Percentiles rank a stretch among this genome's conserved stretches.
These are phyloP conservation scores for Orbilia oligospora DNA, from an alignment of 2,329 filamentous ascomycete species.

Conservation along the genomic window DNA sequence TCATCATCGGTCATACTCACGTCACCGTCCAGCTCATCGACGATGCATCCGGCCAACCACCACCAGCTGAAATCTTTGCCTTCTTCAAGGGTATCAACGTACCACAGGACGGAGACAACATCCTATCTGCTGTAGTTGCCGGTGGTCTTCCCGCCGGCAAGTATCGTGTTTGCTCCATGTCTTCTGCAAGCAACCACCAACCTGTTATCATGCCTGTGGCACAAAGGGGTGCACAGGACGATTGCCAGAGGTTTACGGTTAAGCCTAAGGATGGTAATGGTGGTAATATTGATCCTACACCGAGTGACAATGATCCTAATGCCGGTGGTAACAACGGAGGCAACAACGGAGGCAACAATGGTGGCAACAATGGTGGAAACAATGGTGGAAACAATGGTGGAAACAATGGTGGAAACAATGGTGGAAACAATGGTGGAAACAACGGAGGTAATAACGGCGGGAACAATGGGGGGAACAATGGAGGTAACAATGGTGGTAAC, in stretches of 20 bases:
- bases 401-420: constrained; percentile 63
- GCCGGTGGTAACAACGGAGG: constrained; percentile 48
- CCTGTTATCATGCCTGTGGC: constrained; percentile 77
- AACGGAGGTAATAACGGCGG: constrained; percentile 63
- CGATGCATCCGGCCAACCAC: constrained; percentile 61
- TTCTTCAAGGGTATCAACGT: constrained; percentile 80
- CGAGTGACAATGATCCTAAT: constrained; percentile 53
- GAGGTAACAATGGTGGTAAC: constrained; percentile 56
- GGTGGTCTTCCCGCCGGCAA: constrained; percentile 75
- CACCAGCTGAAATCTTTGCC: constrained; percentile 72
- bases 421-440: constrained; percentile 44
- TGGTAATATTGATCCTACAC: background rate
- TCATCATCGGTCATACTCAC: constrained; percentile 75
- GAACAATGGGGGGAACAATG: constrained; percentile 47
- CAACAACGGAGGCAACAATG: constrained; percentile 31
- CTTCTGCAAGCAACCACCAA: constrained; percentile 76
- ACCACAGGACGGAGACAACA: constrained; percentile 72
- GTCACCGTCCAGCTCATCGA: constrained; percentile 73
- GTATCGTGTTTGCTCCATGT: constrained; percentile 78
- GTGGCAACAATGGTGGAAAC: constrained; percentile 53
- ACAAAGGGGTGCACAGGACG: constrained; percentile 77
- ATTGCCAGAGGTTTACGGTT: constrained; percentile 76
- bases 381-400: constrained; percentile 62
- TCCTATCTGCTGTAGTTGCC: constrained; percentile 71
- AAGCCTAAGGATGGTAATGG: constrained; percentile 62